A percentile compares a stretch with the other conserved stretches of the same genome.
Evolutionary conservation across 495 filamentous ascomycete genomes (phyloP).

Genomic region (Xylaria venustula): DNA sequence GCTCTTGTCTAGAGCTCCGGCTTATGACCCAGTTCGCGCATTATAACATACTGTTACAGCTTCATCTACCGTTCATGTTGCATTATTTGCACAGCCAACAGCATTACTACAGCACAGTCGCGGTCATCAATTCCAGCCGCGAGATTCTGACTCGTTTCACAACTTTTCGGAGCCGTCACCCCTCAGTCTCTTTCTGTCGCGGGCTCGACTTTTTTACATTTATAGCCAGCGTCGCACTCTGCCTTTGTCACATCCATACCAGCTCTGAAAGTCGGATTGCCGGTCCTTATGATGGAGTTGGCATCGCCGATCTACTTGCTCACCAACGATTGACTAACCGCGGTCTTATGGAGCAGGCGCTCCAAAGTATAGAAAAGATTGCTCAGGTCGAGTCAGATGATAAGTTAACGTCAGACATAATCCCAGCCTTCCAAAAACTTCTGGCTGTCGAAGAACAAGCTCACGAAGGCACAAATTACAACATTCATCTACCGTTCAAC

Average conservation of each 20-base stretch:
- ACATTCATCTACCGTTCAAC: not conserved
- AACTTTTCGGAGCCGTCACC: slow-evolving; percentile 29
- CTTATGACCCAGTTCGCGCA: slow-evolving; percentile 34
- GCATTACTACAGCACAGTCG: slow-evolving; percentile 37
- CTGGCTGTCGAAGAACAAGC: slow-evolving; percentile 24
- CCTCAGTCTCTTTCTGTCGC: slow-evolving; percentile 30
- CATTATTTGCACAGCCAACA: slow-evolving; percentile 15
- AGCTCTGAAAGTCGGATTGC: slow-evolving; percentile 13
- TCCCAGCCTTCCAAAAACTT: slow-evolving; percentile 11
- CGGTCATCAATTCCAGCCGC: slow-evolving; percentile 37
- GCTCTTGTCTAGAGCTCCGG: slow-evolving; percentile 13
- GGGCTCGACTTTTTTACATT: slow-evolving; percentile 40
- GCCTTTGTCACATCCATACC: slow-evolving; percentile 34
- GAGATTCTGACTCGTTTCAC: slow-evolving; percentile 38
- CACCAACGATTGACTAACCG: slow-evolving; percentile 44
- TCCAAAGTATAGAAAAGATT: slow-evolving; percentile 36
- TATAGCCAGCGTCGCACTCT: slow-evolving; percentile 33
- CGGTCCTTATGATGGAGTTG: not conserved
- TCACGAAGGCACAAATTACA: not conserved
- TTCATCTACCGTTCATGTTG: slow-evolving; percentile 39
- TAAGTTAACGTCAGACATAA: not conserved
- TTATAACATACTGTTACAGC: slow-evolving; percentile 31
- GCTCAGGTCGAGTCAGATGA: slow-evolving; percentile 2
- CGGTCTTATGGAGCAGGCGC: slow-evolving; percentile 41
- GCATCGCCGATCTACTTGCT: slow-evolving; percentile 30